These are phyloP conservation scores for Salmacisia buchloeana DNA, from an alignment of 1,284 basidiomycete species.

Conservation along the genomic window DNA sequence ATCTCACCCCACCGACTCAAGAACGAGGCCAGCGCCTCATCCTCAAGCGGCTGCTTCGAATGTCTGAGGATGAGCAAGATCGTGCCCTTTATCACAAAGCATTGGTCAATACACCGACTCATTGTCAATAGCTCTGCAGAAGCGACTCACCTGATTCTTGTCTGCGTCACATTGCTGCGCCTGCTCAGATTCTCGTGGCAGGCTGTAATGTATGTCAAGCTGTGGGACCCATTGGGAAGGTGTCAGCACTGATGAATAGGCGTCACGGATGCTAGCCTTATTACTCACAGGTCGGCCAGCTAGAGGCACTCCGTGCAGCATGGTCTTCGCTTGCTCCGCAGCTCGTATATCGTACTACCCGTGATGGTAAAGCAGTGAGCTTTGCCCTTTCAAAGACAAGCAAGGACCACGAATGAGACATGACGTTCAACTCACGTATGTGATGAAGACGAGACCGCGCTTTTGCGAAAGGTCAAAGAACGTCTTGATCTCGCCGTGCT, in stretches of 20 bases:
- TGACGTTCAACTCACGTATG: slow-evolving; percentile 56
- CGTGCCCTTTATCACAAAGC: slow-evolving; percentile 66
- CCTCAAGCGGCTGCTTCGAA: slow-evolving; percentile 66
- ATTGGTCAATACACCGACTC: slow-evolving; percentile 4
- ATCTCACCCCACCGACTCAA: slow-evolving; percentile 86
- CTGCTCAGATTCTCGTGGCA: slow-evolving; percentile 78
- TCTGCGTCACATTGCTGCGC: slow-evolving; percentile 69
- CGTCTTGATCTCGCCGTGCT: slow-evolving; percentile 89
- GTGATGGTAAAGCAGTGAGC: slow-evolving; percentile 73
- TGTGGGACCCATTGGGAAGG: slow-evolving; percentile 46
- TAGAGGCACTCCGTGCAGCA: slow-evolving; percentile 10
- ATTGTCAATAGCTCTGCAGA: not conserved
- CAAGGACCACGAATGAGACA: slow-evolving; percentile 56
- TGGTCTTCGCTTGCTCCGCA: not conserved
- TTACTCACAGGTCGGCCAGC: slow-evolving; percentile 18
- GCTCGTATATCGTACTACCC: slow-evolving; percentile 45
- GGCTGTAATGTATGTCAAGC: slow-evolving; percentile 96
- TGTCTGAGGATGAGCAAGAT: slow-evolving; percentile 70
- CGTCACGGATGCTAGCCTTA: too few species aligned
- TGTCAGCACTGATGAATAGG: slow-evolving; percentile 10
- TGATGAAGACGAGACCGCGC: slow-evolving; percentile 94
- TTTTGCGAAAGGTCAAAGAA: slow-evolving; percentile 91
- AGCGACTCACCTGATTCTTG: slow-evolving; percentile 69
- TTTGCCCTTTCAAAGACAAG: slow-evolving; percentile 62
- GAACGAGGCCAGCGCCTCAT: slow-evolving; percentile 72